Conservation (phyloP, 306 rosid genomes). For the Begonia masoniana region DNA sequence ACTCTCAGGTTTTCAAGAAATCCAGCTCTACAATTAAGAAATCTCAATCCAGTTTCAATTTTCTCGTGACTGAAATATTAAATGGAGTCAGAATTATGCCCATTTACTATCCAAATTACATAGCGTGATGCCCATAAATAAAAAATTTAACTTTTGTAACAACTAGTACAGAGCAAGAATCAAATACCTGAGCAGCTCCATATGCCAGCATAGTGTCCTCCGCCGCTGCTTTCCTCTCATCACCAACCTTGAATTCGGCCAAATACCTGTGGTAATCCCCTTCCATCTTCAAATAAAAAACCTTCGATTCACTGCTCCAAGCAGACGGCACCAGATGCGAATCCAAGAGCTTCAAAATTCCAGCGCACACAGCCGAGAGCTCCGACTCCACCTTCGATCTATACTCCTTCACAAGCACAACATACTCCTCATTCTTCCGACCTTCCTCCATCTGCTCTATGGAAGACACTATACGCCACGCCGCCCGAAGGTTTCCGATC, state of each 20-base stretch:
- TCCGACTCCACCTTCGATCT: conserved; percentile 8
- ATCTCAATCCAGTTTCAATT: too few species aligned
- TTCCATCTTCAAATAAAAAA: conserved; percentile 20
- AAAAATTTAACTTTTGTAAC: background rate
- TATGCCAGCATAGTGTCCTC: conserved; percentile 29
- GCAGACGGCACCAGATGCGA: conserved; percentile 28
- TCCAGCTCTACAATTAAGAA: too few species aligned
- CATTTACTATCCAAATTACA: too few species aligned
- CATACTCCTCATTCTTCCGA: conserved; percentile 32
- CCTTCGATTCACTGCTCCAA: conserved; percentile 23
- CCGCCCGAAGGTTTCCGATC: conserved; percentile 21
- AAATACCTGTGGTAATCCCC: conserved; percentile 27
- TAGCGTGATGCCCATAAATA: background rate
- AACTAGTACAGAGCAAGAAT: background rate
- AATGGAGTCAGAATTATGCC: too few species aligned
- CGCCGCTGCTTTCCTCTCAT: conserved; percentile 26
- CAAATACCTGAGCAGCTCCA: conserved; percentile 29
- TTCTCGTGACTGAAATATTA: too few species aligned
- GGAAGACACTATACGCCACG: conserved; percentile 30
- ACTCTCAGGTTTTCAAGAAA: too few species aligned
- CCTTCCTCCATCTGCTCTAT: conserved; percentile 36
- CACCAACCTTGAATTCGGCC: conserved; percentile 26
- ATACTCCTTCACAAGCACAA: conserved; percentile 22
- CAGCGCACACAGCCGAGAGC: conserved; percentile 25
- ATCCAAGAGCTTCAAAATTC: conserved; percentile 19